Percentiles rank a stretch among this genome's conserved stretches.
Conservation (phyloP, 768 basidiomycete species). For the Galerina marginata region DNA sequence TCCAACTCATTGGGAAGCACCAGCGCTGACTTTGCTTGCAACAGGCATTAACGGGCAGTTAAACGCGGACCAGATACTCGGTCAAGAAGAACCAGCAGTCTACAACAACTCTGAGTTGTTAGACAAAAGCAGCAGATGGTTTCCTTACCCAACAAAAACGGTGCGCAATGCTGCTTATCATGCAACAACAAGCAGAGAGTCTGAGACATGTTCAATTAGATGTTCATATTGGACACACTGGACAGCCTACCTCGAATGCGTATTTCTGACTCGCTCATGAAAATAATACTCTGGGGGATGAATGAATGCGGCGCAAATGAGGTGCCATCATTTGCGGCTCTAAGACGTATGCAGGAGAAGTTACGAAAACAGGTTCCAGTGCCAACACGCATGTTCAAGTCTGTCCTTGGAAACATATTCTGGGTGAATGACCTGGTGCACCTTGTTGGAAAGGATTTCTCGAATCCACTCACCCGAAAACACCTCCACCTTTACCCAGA, state of each 20-base stretch:
- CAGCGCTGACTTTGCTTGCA: too few species aligned
- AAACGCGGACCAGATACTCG: too few species aligned
- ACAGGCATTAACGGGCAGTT: too few species aligned
- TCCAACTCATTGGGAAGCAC: too few species aligned
- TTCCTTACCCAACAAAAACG: too few species aligned
- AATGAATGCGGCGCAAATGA: constrained; percentile 13
- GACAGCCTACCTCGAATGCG: constrained; percentile 22
- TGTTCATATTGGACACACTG: constrained; percentile 21
- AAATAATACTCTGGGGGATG: constrained; percentile 21
- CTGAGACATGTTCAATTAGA: background rate
- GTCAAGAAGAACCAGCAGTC: too few species aligned
- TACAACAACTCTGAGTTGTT: too few species aligned
- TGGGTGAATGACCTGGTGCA: constrained; percentile 33
- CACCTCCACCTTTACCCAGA: constrained; percentile 35
- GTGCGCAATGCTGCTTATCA: too few species aligned
- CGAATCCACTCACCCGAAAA: constrained; percentile 30
- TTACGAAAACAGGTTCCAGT: constrained; percentile 20
- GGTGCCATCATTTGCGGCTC: constrained; percentile 15
- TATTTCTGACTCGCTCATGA: constrained; percentile 18
- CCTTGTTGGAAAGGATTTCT: constrained; percentile 38
- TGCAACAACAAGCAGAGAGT: too few species aligned
- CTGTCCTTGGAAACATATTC: constrained; percentile 31
- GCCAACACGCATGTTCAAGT: constrained; percentile 22
- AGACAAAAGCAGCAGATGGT: too few species aligned
- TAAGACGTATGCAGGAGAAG: constrained; percentile 15